Evolutionary conservation across 202 grass and related monocot species (phyloP), one percentile per base, ranked within the genome.

Genomic region (Saccharum hybrid): DNA sequence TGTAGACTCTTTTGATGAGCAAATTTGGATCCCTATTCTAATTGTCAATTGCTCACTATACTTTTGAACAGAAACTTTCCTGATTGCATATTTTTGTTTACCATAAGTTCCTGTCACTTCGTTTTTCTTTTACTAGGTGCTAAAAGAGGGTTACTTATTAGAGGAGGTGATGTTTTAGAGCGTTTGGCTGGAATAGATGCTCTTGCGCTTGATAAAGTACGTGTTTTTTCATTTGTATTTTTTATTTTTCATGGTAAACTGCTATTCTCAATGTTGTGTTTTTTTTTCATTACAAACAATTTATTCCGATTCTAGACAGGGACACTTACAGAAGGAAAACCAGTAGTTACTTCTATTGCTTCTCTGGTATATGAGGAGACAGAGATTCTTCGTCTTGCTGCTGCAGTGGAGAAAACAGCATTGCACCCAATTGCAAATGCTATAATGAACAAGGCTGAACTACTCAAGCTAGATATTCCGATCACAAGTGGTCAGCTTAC

Each of bases 101-200:
- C 79, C 61, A 36, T 70, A 75, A 49, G 23, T 18, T 68, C 34
- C 9, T 84, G 49, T 33, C 54, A 37, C 33, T 43, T 46, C 6
- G 10, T 63, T 59, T 76, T 70, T 56, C 22, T 88, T 74, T 21
- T 81, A 90, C 10, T 73, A 98, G 96, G 96, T 80, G 96, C 96
- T 84, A 98, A 93, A 79, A 62, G 88, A 85, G 92, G 96, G 66
- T 83, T 98, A 84, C 92, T 98, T 81, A 95, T 98, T 51, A 93
- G 92, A 93, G 92, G 92, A 76, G 96, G 92, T 68, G 91, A 95
- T 90, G 96, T 98, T 88, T 95, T 98, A 84, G 90, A 98, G 84
- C 86, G 89, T 54, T 85, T 98, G 81, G 89, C 96, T 80, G 85
- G 85, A 76, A 86, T 95, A 66, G 85, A 95, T 90, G 56, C 90